These are phyloP conservation scores for Lachnellula hyalina DNA, from an alignment of 2,329 filamentous ascomycete genomes.

Conservation along the genomic window DNA sequence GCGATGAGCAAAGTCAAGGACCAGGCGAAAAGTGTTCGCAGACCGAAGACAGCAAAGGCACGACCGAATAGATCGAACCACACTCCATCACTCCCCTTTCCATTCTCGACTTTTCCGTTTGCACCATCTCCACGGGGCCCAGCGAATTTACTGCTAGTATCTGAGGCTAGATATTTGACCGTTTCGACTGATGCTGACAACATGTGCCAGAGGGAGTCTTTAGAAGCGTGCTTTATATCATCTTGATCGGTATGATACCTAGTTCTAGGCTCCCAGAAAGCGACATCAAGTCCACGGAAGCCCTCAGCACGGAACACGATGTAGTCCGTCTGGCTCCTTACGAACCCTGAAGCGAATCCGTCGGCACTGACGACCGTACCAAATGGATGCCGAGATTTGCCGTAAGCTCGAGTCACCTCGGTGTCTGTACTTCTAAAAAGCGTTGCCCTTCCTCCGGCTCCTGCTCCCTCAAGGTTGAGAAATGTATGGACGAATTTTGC, in stretches of 20 bases:
- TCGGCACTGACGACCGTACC: slow-evolving; percentile 78
- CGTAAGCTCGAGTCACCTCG: slow-evolving; percentile 77
- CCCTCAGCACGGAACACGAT: slow-evolving; percentile 75
- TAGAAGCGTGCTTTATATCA: slow-evolving; percentile 72
- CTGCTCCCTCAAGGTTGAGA: slow-evolving; percentile 90
- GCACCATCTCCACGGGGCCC: slow-evolving; percentile 50
- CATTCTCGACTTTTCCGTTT: slow-evolving; percentile 59
- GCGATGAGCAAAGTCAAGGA: slow-evolving; percentile 78
- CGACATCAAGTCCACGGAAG: slow-evolving; percentile 82
- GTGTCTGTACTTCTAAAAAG: slow-evolving; percentile 85
- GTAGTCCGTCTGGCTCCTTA: slow-evolving; percentile 87
- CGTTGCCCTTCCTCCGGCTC: slow-evolving; percentile 81
- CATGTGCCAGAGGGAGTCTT: slow-evolving; percentile 83
- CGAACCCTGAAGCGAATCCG: slow-evolving; percentile 72
- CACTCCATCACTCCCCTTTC: slow-evolving; percentile 64
- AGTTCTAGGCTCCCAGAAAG: slow-evolving; percentile 81
- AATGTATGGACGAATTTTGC: slow-evolving; percentile 80
- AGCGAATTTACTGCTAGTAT: slow-evolving; percentile 62
- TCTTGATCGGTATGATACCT: slow-evolving; percentile 91
- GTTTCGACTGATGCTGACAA: slow-evolving; percentile 76
- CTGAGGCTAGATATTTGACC: slow-evolving; percentile 62
- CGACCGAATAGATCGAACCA: slow-evolving; percentile 93
- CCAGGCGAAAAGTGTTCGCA: slow-evolving; percentile 82
- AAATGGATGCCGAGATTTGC: slow-evolving; percentile 67
- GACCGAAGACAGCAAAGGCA: slow-evolving; percentile 69